Conservation (phyloP, 306 rosid genomes). For the Senna tora region DNA sequence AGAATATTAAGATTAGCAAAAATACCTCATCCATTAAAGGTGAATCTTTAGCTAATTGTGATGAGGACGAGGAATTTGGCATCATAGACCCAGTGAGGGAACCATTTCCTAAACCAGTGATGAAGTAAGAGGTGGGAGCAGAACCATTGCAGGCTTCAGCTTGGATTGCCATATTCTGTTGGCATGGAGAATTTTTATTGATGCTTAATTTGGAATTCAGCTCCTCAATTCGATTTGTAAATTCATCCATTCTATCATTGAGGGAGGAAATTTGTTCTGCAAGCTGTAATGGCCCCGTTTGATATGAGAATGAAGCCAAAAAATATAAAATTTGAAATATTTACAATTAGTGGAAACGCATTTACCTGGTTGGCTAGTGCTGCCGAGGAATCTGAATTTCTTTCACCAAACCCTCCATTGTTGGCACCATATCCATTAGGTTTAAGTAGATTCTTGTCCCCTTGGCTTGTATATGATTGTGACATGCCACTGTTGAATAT, state of each 20-base stretch:
- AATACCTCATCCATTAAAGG: slow-evolving; percentile 66
- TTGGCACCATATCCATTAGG: slow-evolving; percentile 44
- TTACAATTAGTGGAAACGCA: background rate
- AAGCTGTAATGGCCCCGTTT: slow-evolving; percentile 58
- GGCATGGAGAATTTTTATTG: slow-evolving; percentile 57
- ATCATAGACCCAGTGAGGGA: slow-evolving; percentile 50
- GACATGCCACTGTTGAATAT: slow-evolving; percentile 64
- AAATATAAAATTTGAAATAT: background rate
- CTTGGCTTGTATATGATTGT: slow-evolving; percentile 61
- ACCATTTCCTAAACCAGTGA: slow-evolving; percentile 55
- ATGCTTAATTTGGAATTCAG: slow-evolving; percentile 59
- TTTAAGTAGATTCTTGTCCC: slow-evolving; percentile 60
- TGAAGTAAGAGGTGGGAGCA: slow-evolving; percentile 55
- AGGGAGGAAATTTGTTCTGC: slow-evolving; percentile 72
- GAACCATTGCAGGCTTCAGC: slow-evolving; percentile 67
- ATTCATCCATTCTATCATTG: slow-evolving; percentile 76
- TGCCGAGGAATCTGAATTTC: slow-evolving; percentile 52
- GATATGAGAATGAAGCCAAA: slow-evolving; percentile 9
- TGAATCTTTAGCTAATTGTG: slow-evolving; percentile 64
- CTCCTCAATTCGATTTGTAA: slow-evolving; percentile 66
- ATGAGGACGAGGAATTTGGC: slow-evolving; percentile 60
- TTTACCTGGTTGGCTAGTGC: slow-evolving; percentile 56
- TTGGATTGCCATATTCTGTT: slow-evolving; percentile 56
- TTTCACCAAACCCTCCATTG: slow-evolving; percentile 52
- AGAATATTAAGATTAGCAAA: background rate